Evolutionary conservation across 148 eudicot genomes (phyloP), one percentile per base, ranked within the genome.

Genomic region (Rhododendron mucronatum): DNA sequence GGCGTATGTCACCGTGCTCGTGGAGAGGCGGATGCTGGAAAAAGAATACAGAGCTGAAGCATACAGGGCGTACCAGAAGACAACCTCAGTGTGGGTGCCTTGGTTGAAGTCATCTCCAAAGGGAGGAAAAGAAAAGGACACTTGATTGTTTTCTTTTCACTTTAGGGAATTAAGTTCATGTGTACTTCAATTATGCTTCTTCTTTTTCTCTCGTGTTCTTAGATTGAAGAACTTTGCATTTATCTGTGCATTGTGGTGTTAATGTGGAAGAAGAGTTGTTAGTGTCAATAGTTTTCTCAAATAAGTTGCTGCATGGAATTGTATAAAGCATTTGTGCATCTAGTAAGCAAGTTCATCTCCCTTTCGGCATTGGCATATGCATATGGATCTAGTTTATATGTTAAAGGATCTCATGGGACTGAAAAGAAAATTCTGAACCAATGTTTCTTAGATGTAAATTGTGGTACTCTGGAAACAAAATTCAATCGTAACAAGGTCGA

Each of bases 51-150:
- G 98, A 86, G 94, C 92, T 77, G 94, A 94, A 81, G 92, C 95
- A 5, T 96, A 96, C 84, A 91, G 84, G 82, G 81, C 30, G 85
- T 96, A 96, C 89, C 99, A 94, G 87, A 89, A 93, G 90, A 91
- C 92, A 3, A 96, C 99, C 71, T 95, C 98, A 2, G 94, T 94
- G 79, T 96, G 95, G 96, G 87, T 96, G 75, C 99, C 99, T 44
- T 96, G 98, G 97, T 94, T 96, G 90, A 94, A 89, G 87, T 88
- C 90, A 61, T 86, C 91, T 30, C 84, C 86, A 61, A 87, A 84
- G 77, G 91, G 84, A 74, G 83, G 65, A 61, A 93, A 95, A 90
- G 91, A 90, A 71, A 94, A 95, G 95, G 89, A 89, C 23, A 83
- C 12, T n/a, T 87, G 83, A 87, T 78, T 65, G 7, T 28, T 37